Evolutionary conservation across 2,329 filamentous ascomycete genomes (phyloP).

Genomic region (Hymenotorrendiella dingleyae): DNA sequence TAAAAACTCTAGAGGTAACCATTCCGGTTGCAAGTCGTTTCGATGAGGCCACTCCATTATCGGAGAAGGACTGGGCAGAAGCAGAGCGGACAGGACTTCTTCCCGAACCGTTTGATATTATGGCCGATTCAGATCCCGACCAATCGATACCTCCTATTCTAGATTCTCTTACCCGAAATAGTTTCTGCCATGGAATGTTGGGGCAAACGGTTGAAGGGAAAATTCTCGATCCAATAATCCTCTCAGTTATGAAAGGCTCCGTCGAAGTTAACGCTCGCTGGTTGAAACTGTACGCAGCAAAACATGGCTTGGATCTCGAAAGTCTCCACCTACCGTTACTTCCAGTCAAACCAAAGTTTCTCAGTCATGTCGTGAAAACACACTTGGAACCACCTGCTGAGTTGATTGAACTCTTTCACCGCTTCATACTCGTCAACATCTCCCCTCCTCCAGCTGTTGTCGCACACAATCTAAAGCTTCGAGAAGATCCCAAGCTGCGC

Average conservation of each 20-base stretch:
- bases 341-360: slow-evolving; percentile 5
- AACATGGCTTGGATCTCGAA: slow-evolving; percentile 2
- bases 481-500: slow-evolving; percentile 1
- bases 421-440: slow-evolving; percentile 3
- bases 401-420: background rate
- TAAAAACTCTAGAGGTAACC: background rate
- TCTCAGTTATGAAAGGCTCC: background rate
- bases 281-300: slow-evolving; percentile 3
- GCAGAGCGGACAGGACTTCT: background rate
- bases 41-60: background rate
- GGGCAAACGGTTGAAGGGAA: background rate
- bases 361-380: background rate
- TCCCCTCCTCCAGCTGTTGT: background rate
- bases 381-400: background rate
- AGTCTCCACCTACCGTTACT: background rate
- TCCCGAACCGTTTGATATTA: background rate
- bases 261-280: background rate
- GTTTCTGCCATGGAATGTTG: background rate
- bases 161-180: background rate
- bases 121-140: background rate
- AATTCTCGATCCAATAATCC: background rate
- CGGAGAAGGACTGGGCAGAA: background rate
- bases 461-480: slow-evolving; percentile 1
- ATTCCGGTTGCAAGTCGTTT: slow-evolving; percentile 1
- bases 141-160: background rate